Base-by-base conservation (phyloP, 2,329 filamentous ascomycete species). In the Orbilia javanica region DNA sequence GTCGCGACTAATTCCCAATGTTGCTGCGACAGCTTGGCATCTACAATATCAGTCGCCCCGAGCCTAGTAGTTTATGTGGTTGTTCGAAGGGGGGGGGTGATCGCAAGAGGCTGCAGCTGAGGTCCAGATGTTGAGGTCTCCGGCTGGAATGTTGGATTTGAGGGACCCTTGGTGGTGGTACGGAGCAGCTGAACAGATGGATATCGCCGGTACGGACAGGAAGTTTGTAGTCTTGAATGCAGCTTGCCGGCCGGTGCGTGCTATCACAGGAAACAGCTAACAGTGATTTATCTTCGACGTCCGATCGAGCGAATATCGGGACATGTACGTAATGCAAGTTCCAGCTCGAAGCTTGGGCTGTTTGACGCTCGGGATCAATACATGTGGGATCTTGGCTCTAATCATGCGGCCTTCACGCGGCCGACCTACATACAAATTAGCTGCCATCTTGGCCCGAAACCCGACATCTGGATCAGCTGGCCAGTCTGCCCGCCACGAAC, bases 391-490 rank as follows among this genome's bases (percentile, higher is more conserved):
- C 55, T 42, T 60, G 52, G 55, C 55, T 13, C 42, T 20, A n/a
- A 20, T 60, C 34, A 42, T 29, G 34, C 55, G 55, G 55, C 55
- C 34, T 44, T 60, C 55, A 42, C 52, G 34, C 55, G 34, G 34
- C 55, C 20, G 36, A 34, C n/a, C 34, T 42, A 15, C 20, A 50
- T 50, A 25, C 34, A 13, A 60, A 25, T 25, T 42, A 42, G 55
- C 55, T 42, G 55, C 55, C 18, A 60, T 60, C 55, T 42, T 60
- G 55, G 55, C 55, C 55, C 55, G 55, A 39, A 60, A 60, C 27
- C 55, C 20, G 55, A 27, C 34, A 42, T 29, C 34, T 42, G 55
- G 34, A 60, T 60, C 55, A 60, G 55, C 55, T 60, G 55, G 55
- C 55, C 34, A 60, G 55, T n/a, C 55, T 60, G 55, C 27, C 27